Evolutionary conservation across 495 filamentous ascomycete genomes (phyloP).

Genomic region (Tetracladium setigerum): DNA sequence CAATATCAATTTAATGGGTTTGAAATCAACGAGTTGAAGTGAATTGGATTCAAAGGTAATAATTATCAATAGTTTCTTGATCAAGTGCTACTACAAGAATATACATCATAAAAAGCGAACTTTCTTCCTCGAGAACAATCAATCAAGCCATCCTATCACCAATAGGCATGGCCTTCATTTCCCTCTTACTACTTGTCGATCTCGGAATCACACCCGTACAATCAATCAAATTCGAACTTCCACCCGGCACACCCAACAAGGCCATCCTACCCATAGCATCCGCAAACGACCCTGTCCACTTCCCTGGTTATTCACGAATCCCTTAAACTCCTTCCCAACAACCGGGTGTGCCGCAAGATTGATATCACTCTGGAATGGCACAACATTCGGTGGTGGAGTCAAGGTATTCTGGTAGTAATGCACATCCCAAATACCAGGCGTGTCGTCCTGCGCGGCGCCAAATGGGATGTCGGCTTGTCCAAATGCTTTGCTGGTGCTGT

Average conservation of each 20-base stretch:
- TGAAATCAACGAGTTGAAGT: no score
- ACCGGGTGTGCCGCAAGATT: neutral
- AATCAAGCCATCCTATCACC: no score
- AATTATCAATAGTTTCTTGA: no score
- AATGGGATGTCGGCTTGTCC: slow-evolving; percentile 7
- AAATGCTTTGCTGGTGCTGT: slow-evolving; percentile 12
- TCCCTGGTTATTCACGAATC: slow-evolving; percentile 26
- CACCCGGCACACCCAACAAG: neutral
- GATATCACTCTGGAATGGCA: neutral
- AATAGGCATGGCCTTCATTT: neutral
- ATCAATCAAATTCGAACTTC: neutral
- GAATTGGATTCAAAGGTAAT: no score
- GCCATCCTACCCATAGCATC: neutral
- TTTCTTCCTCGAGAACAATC: no score
- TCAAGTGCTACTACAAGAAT: no score
- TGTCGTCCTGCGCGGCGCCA: slow-evolving; percentile 20
- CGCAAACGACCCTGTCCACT: neutral
- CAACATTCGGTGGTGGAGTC: neutral
- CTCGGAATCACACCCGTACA: neutral
- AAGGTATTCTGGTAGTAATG: slow-evolving; percentile 22
- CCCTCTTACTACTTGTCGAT: neutral
- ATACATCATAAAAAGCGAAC: no score
- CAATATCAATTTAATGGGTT: no score
- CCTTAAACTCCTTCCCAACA: slow-evolving; percentile 24
- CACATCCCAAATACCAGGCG: slow-evolving; percentile 26